Conservation (phyloP, 495 filamentous ascomycete genomes). For the Penicillium simplicissimum region DNA sequence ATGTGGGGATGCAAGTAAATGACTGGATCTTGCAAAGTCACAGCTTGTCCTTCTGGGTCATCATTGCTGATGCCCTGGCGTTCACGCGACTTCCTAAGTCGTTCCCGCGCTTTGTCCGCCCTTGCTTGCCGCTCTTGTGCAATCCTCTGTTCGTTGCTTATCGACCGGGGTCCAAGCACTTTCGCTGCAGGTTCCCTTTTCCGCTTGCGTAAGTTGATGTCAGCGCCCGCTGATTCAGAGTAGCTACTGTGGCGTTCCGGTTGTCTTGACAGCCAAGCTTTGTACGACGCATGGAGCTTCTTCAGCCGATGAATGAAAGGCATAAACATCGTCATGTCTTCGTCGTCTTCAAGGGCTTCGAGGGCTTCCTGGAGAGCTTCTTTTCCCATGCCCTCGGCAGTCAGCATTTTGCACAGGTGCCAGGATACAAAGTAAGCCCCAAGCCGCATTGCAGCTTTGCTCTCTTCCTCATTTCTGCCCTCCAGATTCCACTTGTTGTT, state of each 20-base stretch:
- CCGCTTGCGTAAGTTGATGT: background rate
- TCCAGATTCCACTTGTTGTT: conserved; percentile 1
- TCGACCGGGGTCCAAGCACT: conserved; percentile 47
- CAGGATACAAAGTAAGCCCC: conserved; percentile 43
- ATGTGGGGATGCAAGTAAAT: conserved; percentile 54
- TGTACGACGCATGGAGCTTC: background rate
- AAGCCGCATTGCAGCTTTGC: conserved; percentile 30
- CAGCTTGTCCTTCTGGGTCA: conserved; percentile 52
- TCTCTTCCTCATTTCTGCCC: conserved; percentile 4
- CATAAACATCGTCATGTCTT: background rate
- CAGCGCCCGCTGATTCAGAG: background rate
- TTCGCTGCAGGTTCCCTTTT: conserved; percentile 43
- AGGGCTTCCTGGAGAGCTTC: background rate
- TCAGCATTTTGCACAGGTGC: conserved; percentile 27
- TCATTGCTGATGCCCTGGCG: conserved; percentile 41
- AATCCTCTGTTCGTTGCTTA: conserved; percentile 46
- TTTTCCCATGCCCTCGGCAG: background rate
- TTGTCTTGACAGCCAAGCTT: background rate
- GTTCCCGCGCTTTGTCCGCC: conserved; percentile 37
- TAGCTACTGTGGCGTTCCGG: background rate
- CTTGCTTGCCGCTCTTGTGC: conserved; percentile 49
- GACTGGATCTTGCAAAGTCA: conserved; percentile 68
- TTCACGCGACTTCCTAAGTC: conserved; percentile 45
- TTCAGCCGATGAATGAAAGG: conserved; percentile 7
- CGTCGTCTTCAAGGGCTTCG: background rate